A percentile compares a stretch with the other conserved stretches of the same genome.
These are phyloP conservation scores for Parafenestella ontariensis DNA, from an alignment of 2,329 filamentous ascomycete genomes.

Conservation along the genomic window DNA sequence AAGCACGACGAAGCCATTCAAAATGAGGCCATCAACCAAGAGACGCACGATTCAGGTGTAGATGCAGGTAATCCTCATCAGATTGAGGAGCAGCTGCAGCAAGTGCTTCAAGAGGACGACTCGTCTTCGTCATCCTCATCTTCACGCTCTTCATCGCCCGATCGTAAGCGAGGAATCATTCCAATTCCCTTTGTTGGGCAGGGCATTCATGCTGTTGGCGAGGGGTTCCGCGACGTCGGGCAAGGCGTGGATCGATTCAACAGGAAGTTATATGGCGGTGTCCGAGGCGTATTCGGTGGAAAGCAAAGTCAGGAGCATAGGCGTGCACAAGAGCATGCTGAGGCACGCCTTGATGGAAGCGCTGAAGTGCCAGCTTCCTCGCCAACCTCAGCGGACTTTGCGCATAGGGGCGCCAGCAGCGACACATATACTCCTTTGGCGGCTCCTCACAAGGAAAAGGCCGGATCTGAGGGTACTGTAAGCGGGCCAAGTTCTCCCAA, in stretches of 20 bases:
- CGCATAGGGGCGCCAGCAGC: constrained; percentile 34
- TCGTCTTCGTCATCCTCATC: constrained; percentile 44
- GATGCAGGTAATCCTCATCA: constrained; percentile 66
- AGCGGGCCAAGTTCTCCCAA: constrained; percentile 35
- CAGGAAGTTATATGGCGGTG: constrained; percentile 48
- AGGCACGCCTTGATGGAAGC: constrained; percentile 24
- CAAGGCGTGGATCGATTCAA: constrained; percentile 51
- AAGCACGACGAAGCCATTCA: constrained; percentile 70
- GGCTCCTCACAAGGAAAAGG: constrained; percentile 31
- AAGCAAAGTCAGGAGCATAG: constrained; percentile 19
- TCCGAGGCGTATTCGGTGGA: constrained; percentile 43
- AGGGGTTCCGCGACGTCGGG: constrained; percentile 59
- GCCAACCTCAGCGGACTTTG: constrained; percentile 37
- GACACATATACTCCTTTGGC: constrained; percentile 43
- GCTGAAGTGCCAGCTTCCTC: constrained; percentile 32
- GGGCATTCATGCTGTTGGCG: constrained; percentile 50
- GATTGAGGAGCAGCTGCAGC: constrained; percentile 57
- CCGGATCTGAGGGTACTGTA: constrained; percentile 24
- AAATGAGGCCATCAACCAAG: constrained; percentile 59
- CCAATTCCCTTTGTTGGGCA: constrained; percentile 59
- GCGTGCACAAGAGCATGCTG: constrained; percentile 14
- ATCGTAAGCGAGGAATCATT: constrained; percentile 37
- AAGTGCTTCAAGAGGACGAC: constrained; percentile 49
- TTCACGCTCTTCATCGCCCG: constrained; percentile 44
- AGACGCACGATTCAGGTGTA: constrained; percentile 61